phyloP scores from a whole-genome alignment of 371 early-diverging fungal species.

The Circinella umbellata region DNA sequence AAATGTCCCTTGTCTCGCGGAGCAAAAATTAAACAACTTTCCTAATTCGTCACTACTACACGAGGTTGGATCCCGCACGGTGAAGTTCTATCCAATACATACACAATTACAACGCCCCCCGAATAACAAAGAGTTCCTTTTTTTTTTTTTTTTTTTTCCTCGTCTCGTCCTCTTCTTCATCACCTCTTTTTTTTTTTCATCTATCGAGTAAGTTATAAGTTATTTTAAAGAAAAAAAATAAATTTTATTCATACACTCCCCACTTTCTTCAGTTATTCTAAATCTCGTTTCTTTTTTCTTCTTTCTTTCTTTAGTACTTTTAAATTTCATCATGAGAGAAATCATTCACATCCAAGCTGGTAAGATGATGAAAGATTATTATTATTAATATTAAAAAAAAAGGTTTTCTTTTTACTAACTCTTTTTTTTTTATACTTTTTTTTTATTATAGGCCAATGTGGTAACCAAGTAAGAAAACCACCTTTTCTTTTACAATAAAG shows the following conservation, averaged over 20 bases:
- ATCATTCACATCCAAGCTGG: conserved; percentile 37
- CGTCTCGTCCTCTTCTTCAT: no score
- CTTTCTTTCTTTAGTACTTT: not conserved
- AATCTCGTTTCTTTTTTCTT: not conserved
- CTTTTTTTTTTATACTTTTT: not conserved
- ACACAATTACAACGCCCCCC: no score
- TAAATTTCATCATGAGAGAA: conserved; percentile 31
- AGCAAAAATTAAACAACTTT: not conserved
- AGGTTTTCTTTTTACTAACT: not conserved
- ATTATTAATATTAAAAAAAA: not conserved
- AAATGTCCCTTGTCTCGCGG: no score
- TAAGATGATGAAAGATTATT: conserved; percentile 21
- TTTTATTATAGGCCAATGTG: conserved; percentile 80
- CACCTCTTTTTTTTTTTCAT: conserved; percentile 5
- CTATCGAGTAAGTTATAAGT: conserved; percentile 10
- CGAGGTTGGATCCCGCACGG: conserved; percentile 8
- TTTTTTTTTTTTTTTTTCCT: no score
- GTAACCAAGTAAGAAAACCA: conserved; percentile 64
- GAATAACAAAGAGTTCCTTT: no score
- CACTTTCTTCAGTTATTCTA: not conserved
- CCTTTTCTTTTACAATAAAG: not conserved
- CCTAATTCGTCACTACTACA: conserved; percentile 11
- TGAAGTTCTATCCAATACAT: no score
- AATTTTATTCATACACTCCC: conserved; percentile 4
- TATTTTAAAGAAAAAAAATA: not conserved